Evolutionary conservation across 352 stramenopile species (phyloP).

Genomic region (Globisporangium nagaii): DNA sequence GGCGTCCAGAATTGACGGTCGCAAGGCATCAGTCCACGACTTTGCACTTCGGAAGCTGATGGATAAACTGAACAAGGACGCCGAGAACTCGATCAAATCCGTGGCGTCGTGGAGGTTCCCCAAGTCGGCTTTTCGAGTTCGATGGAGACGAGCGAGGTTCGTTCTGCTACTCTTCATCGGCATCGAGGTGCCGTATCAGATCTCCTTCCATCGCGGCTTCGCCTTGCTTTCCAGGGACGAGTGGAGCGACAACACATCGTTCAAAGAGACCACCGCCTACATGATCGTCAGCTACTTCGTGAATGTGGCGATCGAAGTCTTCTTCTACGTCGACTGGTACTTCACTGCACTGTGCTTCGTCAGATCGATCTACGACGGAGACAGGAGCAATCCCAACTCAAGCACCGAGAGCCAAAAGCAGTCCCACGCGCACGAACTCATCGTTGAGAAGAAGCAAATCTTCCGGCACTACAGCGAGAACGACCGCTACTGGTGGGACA

Average conservation of each 20-base stretch:
- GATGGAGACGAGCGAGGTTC: background rate
- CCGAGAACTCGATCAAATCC: background rate
- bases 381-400: background rate
- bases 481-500: background rate
- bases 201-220: background rate
- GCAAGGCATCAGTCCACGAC: background rate
- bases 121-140: background rate
- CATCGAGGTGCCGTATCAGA: background rate
- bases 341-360: background rate
- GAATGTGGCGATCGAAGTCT: background rate
- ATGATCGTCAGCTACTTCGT: background rate
- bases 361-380: background rate
- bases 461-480: background rate
- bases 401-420: background rate
- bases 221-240: background rate
- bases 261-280: background rate
- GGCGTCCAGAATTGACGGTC: background rate
- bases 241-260: background rate
- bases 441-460: background rate
- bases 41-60: background rate
- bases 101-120: background rate
- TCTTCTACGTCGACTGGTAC: background rate
- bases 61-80: background rate
- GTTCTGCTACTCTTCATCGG: background rate
- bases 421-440: background rate